Base-by-base conservation (phyloP, 495 filamentous ascomycete species). In the Hypoxylon perforatum region DNA sequence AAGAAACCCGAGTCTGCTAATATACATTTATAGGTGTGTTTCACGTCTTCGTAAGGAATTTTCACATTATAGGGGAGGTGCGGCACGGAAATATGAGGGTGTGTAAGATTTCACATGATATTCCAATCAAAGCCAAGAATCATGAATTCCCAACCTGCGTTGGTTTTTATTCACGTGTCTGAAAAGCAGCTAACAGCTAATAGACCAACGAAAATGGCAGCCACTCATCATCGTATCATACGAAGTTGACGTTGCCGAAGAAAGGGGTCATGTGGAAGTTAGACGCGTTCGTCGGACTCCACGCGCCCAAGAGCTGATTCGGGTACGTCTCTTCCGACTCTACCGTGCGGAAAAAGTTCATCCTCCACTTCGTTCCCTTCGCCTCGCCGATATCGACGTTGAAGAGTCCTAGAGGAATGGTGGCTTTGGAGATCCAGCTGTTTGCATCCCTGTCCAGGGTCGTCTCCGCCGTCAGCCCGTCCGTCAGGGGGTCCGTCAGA, bases 251-350 rank as follows among this genome's bases (percentile, higher is more conserved):
- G 1, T 67, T 39, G 15, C 75, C 75, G 46, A 77, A 75, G 62
- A 72, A 73, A 0, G 69, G 70, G 15, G 75, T 72, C 57, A 72
- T 72, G 63, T 77, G 75, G 48, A 77, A 77, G 59, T 70, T 77
- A 1, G 73, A 57, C 61, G 65, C 49, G 60, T 71, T 63, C 4
- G 73, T 69, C 22, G 71, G 70, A 42, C 23, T 72, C 75, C 75
- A 77, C 19, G 70, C 75, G 15, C 75, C 75, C 5, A 77, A 55
- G 0, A 41, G 33, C 39, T 77, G 75, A 38, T 72, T 64, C 4
- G 75, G 75, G 54, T 55, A 77, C 7, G 64, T 76, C 1, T 73
- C 73, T 1, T 70, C 68, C 15, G 70, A 57, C 9, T 72, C 71
- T 12, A 76, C 49, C 0, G 70, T 75, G 22, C 75, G 71, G 61